phyloP scores from a whole-genome alignment of 2,329 filamentous ascomycete species.

The Arthroderma sp. region DNA sequence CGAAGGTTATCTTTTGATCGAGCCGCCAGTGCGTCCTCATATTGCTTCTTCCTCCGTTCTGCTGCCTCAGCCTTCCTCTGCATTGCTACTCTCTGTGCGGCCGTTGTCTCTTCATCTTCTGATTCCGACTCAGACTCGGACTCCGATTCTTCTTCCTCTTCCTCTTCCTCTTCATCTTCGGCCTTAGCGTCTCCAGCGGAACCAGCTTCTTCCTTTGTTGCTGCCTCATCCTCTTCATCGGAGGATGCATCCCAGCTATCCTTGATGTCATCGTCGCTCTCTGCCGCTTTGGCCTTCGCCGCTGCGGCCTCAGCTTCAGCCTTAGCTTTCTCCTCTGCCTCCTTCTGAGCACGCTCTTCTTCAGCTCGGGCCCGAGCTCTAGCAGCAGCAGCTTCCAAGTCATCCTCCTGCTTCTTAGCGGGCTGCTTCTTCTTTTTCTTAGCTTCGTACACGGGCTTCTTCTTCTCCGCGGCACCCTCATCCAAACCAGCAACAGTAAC shows the following conservation, averaged over 20 bases:
- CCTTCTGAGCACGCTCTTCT: slow-evolving; percentile 43
- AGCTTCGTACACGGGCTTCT: slow-evolving; percentile 61
- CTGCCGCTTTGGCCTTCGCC: slow-evolving; percentile 77
- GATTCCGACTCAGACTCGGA: slow-evolving; percentile 51
- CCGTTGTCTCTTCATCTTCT: slow-evolving; percentile 51
- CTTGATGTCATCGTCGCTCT: slow-evolving; percentile 65
- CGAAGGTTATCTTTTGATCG: slow-evolving; percentile 88
- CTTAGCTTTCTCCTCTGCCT: slow-evolving; percentile 65
- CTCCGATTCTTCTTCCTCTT: slow-evolving; percentile 37
- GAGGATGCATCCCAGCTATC: slow-evolving; percentile 68
- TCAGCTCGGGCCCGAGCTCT: slow-evolving; percentile 33
- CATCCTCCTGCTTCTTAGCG: slow-evolving; percentile 47
- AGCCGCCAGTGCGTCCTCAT: slow-evolving; percentile 81
- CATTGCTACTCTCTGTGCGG: slow-evolving; percentile 57
- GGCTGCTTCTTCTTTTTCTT: slow-evolving; percentile 67
- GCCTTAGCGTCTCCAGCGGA: slow-evolving; percentile 11
- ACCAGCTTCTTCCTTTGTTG: slow-evolving; percentile 22
- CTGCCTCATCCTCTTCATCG: slow-evolving; percentile 51
- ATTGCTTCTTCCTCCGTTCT: slow-evolving; percentile 74
- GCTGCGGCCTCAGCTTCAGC: slow-evolving; percentile 52
- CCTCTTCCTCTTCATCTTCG: slow-evolving; percentile 21
- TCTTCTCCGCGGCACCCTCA: slow-evolving; percentile 48
- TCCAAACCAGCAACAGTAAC: slow-evolving; percentile 33
- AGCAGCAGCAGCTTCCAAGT: slow-evolving; percentile 37
- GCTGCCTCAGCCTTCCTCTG: slow-evolving; percentile 79